phyloP scores from a whole-genome alignment of 2,329 filamentous ascomycete species.

The Graphium sp. region DNA sequence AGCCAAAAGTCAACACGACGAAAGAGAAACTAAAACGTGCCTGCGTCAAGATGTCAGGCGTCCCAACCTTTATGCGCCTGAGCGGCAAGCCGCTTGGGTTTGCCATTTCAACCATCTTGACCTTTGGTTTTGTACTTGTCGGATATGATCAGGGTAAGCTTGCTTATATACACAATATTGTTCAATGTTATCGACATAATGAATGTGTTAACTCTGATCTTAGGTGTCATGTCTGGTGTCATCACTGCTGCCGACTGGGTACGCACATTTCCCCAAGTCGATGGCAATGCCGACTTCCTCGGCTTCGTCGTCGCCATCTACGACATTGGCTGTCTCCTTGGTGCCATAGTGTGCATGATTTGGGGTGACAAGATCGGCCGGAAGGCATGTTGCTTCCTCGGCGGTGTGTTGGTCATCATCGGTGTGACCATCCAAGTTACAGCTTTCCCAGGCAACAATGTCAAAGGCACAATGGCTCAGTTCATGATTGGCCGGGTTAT shows the following conservation, averaged over 20 bases:
- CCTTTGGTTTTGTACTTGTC: conserved; percentile 46
- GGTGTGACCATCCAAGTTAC: conserved; percentile 42
- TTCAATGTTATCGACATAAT: too few species aligned
- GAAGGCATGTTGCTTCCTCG: conserved; percentile 40
- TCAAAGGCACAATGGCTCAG: conserved; percentile 17
- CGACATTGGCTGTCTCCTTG: conserved; percentile 4
- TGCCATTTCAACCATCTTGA: conserved; percentile 50
- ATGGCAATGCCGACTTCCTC: conserved; percentile 1
- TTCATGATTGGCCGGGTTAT: conserved; percentile 37
- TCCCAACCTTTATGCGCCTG: too few species aligned
- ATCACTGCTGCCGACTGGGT: conserved; percentile 32
- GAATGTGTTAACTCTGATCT: too few species aligned
- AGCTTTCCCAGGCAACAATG: too few species aligned
- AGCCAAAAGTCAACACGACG: too few species aligned
- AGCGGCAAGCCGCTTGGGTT: too few species aligned
- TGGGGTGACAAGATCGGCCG: conserved; percentile 47
- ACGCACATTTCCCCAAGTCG: conserved; percentile 20
- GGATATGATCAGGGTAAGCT: conserved; percentile 41
- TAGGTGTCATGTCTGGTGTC: conserved; percentile 35
- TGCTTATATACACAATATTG: too few species aligned
- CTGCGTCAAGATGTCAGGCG: too few species aligned
- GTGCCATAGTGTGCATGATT: conserved; percentile 14
- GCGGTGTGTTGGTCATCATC: conserved; percentile 37
- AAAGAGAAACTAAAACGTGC: too few species aligned
- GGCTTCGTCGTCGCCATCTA: conserved; percentile 6